Evolutionary conservation across 805 yeast species (phyloP).

Genomic region (Huiozyma sinensis): DNA sequence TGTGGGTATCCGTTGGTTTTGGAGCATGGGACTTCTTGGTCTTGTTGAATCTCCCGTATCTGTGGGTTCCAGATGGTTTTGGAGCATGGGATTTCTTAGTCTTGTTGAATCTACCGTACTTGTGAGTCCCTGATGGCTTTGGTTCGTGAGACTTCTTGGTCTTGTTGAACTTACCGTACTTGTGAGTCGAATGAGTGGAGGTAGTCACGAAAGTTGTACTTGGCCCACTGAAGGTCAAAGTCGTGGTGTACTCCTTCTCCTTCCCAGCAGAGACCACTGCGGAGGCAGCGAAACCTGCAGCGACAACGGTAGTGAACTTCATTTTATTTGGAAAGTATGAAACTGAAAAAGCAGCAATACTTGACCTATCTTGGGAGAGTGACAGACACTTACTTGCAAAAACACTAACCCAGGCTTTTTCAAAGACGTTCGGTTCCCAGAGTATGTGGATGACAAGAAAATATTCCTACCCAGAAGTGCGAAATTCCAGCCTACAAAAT

Average conservation of each 20-base stretch:
- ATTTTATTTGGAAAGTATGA: slow-evolving; percentile 13
- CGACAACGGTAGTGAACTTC: slow-evolving; percentile 35
- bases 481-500: background rate
- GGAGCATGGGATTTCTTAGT: slow-evolving; percentile 24
- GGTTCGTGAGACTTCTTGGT: slow-evolving; percentile 25
- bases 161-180: slow-evolving; percentile 41
- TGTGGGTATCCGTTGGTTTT: slow-evolving; percentile 42
- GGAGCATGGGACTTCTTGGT: slow-evolving; percentile 26
- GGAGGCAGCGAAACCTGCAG: slow-evolving; percentile 33
- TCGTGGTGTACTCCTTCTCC: slow-evolving; percentile 8
- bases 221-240: slow-evolving; percentile 11
- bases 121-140: slow-evolving; percentile 41
- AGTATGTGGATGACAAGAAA: background rate
- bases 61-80: slow-evolving; percentile 42
- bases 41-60: slow-evolving; percentile 43
- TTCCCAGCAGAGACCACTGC: slow-evolving; percentile 20
- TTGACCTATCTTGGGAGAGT: too few relatives aligned
- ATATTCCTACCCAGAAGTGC: background rate
- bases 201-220: slow-evolving; percentile 23
- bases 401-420: too few relatives aligned
- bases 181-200: slow-evolving; percentile 37
- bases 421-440: too few relatives aligned
- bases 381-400: too few relatives aligned
- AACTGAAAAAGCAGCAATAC: background rate
- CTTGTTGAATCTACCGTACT: slow-evolving; percentile 41